Base-by-base conservation (phyloP, 805 yeast genomes). In the Pichia cabralensis region DNA sequence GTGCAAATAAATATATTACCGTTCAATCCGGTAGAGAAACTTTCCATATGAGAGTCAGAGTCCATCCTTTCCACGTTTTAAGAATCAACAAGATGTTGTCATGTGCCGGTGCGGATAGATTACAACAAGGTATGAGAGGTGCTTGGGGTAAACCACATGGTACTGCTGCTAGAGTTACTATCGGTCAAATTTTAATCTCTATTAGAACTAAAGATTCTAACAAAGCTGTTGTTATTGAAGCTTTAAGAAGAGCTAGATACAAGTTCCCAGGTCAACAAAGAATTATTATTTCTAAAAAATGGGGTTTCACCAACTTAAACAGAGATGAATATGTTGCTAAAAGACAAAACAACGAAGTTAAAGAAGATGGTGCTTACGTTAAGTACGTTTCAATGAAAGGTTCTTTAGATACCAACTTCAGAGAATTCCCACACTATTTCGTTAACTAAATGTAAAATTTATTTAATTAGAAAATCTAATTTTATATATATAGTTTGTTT, bases 81-180 rank as follows among this genome's bases (percentile, higher is more conserved):
- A 82, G 98, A 75, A 92, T 92, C 78, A 92, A 92, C 92, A 92
- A 92, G 85, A 92, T 92, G 98, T 86, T 92, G 95, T 92, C 98
- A 64, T 92, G 98, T 79, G 98, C 98, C 76, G 98, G 98, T 84
- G 98, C 98, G 67, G 98, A 92, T 89, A 86, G 98, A 83, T 80
- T 92, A 74, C 98, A 92, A 77, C 97, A 92, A 76, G 98, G 98
- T 88, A 92, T 92, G 98, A 89, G 98, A 85, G 94, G 94, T 79
- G 98, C 98, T 66, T 92, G 97, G 97, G 98, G 98, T 86, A 92
- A 92, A 78, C 98, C 98, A 62, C 96, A 88, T 61, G 98, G 98
- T 78, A 76, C 86, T 62, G 98, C 97, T 60, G 98, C 98, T 61
- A 86, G 98, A 71, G 97, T 92, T 67, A 73, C 73, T 74, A 92